Conservation (phyloP, 1,284 basidiomycete genomes). For the Cronartium quercuum region DNA sequence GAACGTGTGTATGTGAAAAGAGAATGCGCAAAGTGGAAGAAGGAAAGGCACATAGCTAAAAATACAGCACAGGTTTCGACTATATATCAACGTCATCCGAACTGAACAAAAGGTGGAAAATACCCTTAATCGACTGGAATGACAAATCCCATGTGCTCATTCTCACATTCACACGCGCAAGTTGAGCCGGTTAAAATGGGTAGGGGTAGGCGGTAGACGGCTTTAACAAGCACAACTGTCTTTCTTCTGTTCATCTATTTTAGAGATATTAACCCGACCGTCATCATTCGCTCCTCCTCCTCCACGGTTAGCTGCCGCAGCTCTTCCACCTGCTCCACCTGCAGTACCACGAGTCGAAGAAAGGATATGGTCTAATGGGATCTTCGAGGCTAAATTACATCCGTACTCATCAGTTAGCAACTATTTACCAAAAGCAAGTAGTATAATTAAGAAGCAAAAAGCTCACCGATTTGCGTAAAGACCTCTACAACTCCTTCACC, state of each 20-base stretch:
- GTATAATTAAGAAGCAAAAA: slow-evolving; percentile 39
- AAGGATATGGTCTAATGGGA: slow-evolving; percentile 85
- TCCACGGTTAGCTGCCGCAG: slow-evolving; percentile 56
- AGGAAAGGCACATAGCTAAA: too few species aligned
- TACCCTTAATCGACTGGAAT: too few species aligned
- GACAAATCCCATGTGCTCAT: too few species aligned
- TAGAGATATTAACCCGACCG: slow-evolving; percentile 62
- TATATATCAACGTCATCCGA: too few species aligned
- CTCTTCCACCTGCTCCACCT: slow-evolving; percentile 53
- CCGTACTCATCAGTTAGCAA: slow-evolving; percentile 39
- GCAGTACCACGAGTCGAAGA: slow-evolving; percentile 63
- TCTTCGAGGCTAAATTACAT: slow-evolving; percentile 70
- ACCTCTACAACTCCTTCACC: slow-evolving; percentile 93
- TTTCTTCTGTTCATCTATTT: slow-evolving; percentile 62
- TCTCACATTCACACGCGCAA: too few species aligned
- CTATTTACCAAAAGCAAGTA: slow-evolving; percentile 41
- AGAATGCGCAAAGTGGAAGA: too few species aligned
- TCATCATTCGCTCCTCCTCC: slow-evolving; percentile 55
- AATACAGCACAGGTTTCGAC: too few species aligned
- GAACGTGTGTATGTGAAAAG: too few species aligned
- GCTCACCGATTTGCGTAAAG: slow-evolving; percentile 93
- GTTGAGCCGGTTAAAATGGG: too few species aligned
- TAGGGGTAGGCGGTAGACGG: too few species aligned
- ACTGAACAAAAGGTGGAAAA: too few species aligned
- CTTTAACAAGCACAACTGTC: slow-evolving; percentile 69